Conservation (phyloP, 2,329 filamentous ascomycete genomes). For the Xylariomycetidae sp. region DNA sequence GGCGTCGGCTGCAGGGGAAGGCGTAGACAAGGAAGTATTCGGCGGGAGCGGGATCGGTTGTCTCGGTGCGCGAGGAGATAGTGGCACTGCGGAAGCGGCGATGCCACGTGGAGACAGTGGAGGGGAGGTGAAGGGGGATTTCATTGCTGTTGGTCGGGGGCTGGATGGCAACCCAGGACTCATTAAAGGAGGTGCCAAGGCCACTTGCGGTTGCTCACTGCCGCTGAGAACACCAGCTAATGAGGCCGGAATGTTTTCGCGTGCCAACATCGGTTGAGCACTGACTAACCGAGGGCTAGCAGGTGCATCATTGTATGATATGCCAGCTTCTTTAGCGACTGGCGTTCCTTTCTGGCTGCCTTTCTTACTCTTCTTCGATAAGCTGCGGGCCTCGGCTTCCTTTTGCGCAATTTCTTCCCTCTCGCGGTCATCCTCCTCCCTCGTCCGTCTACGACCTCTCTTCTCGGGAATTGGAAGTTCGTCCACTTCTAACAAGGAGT, state of each 20-base stretch:
- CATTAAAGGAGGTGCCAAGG: slow-evolving; percentile 40
- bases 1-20: slow-evolving; percentile 36
- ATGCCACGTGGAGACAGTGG: slow-evolving; percentile 61
- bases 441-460: slow-evolving; percentile 75
- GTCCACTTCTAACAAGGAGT: slow-evolving; percentile 68
- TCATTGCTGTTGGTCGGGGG: slow-evolving; percentile 51
- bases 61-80: slow-evolving; percentile 69
- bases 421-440: slow-evolving; percentile 80
- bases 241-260: slow-evolving; percentile 41
- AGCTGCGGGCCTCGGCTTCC: slow-evolving; percentile 66
- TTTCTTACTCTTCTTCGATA: slow-evolving; percentile 67
- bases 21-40: slow-evolving; percentile 61
- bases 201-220: slow-evolving; percentile 23
- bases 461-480: slow-evolving; percentile 53
- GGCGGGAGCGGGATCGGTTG: slow-evolving; percentile 69
- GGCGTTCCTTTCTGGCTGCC: slow-evolving; percentile 45
- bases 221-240: slow-evolving; percentile 48
- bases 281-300: slow-evolving; percentile 31
- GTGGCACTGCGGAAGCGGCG: slow-evolving; percentile 46
- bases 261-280: slow-evolving; percentile 28
- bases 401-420: slow-evolving; percentile 64
- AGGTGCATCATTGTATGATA: slow-evolving; percentile 29
- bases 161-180: slow-evolving; percentile 59
- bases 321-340: slow-evolving; percentile 30
- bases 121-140: slow-evolving; percentile 55